phyloP scores from a whole-genome alignment of 2,329 filamentous ascomycete species.

The Stenocarpella maydis region DNA sequence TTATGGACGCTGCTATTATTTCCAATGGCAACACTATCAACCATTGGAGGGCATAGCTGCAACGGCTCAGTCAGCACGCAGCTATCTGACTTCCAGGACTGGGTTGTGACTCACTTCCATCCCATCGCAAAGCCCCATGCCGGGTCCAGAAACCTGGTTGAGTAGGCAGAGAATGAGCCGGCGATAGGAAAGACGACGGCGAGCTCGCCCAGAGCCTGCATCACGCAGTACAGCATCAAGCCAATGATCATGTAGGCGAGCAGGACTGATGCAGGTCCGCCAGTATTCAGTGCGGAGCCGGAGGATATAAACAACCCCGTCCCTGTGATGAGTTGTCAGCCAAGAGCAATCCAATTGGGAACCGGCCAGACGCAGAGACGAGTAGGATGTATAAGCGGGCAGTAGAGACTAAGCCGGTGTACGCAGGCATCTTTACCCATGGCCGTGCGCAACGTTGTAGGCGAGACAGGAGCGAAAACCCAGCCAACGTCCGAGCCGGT shows the following conservation, averaged over 20 bases:
- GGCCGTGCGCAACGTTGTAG: slow-evolving; percentile 23
- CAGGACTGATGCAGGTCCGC: slow-evolving; percentile 80
- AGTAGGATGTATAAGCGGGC: background rate
- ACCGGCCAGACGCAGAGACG: background rate
- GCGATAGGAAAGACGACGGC: slow-evolving; percentile 90
- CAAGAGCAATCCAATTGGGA: background rate
- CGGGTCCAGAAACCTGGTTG: slow-evolving; percentile 89
- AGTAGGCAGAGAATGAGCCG: slow-evolving; percentile 91
- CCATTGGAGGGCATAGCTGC: slow-evolving; percentile 87
- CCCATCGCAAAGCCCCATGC: slow-evolving; percentile 97
- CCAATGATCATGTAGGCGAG: slow-evolving; percentile 84
- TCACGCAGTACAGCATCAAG: slow-evolving; percentile 88
- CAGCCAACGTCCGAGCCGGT: background rate
- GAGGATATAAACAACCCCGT: slow-evolving; percentile 90
- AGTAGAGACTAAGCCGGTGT: background rate
- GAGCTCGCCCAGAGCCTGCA: slow-evolving; percentile 90
- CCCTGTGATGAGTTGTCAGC: slow-evolving; percentile 53
- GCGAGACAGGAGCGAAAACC: background rate
- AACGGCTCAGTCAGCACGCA: slow-evolving; percentile 21
- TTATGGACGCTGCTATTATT: slow-evolving; percentile 86
- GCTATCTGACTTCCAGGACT: background rate
- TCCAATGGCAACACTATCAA: slow-evolving; percentile 83
- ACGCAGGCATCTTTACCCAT: background rate
- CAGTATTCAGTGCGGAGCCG: slow-evolving; percentile 72
- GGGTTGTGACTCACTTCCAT: slow-evolving; percentile 74